These are phyloP conservation scores for Aaosphaeria pasadenensis DNA, from an alignment of 2,329 filamentous ascomycete species.

Conservation along the genomic window DNA sequence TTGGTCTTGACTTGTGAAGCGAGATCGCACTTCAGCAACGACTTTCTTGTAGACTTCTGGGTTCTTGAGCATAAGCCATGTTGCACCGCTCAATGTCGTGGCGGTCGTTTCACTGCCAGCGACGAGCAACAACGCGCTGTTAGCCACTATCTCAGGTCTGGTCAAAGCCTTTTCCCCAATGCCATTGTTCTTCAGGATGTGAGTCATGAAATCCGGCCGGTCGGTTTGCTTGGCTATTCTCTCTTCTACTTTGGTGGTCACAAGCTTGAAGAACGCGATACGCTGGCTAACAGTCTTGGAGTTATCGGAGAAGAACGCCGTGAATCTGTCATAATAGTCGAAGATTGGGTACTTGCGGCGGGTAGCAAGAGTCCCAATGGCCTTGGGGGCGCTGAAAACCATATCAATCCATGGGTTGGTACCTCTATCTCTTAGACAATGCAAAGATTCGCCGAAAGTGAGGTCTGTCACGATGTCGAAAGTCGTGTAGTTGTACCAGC, in stretches of 20 bases:
- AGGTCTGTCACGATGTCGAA: slow-evolving; percentile 28
- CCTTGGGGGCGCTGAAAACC: slow-evolving; percentile 14
- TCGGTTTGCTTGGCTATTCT: slow-evolving; percentile 17
- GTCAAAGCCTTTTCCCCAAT: slow-evolving; percentile 19
- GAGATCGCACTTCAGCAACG: slow-evolving; percentile 11
- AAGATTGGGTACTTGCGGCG: slow-evolving; percentile 10
- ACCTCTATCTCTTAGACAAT: slow-evolving; percentile 10
- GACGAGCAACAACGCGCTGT: slow-evolving; percentile 26
- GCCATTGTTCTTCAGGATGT: slow-evolving; percentile 28
- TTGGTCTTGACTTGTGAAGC: slow-evolving; percentile 12
- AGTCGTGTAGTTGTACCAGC: slow-evolving; percentile 23
- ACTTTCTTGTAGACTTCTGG: slow-evolving; percentile 10
- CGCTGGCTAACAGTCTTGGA: too few species aligned
- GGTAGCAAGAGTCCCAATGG: slow-evolving; percentile 1
- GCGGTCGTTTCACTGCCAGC: slow-evolving; percentile 40
- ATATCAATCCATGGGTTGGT: slow-evolving; percentile 28
- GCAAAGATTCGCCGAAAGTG: slow-evolving; percentile 26
- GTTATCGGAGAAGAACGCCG: too few species aligned
- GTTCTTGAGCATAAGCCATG: slow-evolving; percentile 20
- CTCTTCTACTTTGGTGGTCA: slow-evolving; percentile 9
- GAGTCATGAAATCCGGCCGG: slow-evolving; percentile 38
- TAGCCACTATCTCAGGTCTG: slow-evolving; percentile 26
- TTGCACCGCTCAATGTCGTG: slow-evolving; percentile 28
- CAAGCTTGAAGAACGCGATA: slow-evolving; percentile 1
- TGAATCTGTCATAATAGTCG: background rate